phyloP scores from a whole-genome alignment of 2,329 filamentous ascomycete species.

The Chaetomium strumarium region DNA sequence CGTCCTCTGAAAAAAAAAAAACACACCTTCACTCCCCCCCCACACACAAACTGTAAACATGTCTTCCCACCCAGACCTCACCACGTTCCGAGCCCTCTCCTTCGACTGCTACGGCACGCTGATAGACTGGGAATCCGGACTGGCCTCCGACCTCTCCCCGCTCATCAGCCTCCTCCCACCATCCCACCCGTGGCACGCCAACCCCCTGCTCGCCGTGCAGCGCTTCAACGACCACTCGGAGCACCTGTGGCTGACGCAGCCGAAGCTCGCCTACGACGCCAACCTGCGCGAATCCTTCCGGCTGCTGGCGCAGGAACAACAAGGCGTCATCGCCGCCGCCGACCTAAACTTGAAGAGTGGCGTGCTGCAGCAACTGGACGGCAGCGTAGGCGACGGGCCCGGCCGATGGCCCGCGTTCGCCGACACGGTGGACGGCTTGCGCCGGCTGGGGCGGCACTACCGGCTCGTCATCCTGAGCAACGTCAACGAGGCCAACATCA shows the following conservation, averaged over 20 bases:
- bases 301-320: slow-evolving; percentile 35
- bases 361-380: too few species aligned
- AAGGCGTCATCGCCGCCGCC: too few species aligned
- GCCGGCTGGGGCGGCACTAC: slow-evolving; percentile 43
- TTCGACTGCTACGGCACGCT: slow-evolving; percentile 80
- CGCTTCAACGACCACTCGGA: slow-evolving; percentile 43
- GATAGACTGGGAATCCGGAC: slow-evolving; percentile 70
- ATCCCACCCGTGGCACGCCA: slow-evolving; percentile 32
- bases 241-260: slow-evolving; percentile 47
- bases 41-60: neutral
- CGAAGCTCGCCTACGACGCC: slow-evolving; percentile 53
- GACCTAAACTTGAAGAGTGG: too few species aligned
- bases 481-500: slow-evolving; percentile 43
- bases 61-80: slow-evolving; percentile 20
- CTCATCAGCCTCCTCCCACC: slow-evolving; percentile 40
- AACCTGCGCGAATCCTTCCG: slow-evolving; percentile 48
- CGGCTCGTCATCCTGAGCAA: slow-evolving; percentile 58
- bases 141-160: slow-evolving; percentile 47
- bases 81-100: slow-evolving; percentile 43
- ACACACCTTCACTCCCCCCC: neutral
- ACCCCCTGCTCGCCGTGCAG: slow-evolving; percentile 37
- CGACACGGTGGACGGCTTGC: slow-evolving; percentile 51
- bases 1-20: too few species aligned
- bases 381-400: slow-evolving; percentile 46
- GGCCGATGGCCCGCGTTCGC: slow-evolving; percentile 51